These are phyloP conservation scores for Beauveria sp. DNA, from an alignment of 2,329 filamentous ascomycete species.

Conservation along the genomic window DNA sequence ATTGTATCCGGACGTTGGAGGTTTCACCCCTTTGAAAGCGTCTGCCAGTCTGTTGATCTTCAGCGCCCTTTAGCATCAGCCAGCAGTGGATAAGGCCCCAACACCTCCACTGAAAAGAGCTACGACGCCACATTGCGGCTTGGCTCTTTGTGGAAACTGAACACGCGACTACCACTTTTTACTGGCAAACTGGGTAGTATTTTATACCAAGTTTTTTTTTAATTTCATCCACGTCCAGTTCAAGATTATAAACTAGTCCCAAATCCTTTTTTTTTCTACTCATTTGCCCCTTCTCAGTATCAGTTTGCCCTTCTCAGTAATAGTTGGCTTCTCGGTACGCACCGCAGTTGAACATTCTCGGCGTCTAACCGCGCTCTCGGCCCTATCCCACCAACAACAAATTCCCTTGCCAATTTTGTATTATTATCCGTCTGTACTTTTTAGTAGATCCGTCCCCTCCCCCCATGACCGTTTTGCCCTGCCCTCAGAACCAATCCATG, in stretches of 20 bases:
- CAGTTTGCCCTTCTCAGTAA: no score
- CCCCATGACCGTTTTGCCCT: neutral
- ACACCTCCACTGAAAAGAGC: neutral
- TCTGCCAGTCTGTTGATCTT: neutral
- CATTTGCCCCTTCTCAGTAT: no score
- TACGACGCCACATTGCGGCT: neutral
- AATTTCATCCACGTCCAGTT: no score
- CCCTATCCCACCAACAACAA: neutral
- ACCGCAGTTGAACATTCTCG: neutral
- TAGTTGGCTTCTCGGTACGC: neutral
- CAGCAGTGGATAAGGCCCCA: neutral
- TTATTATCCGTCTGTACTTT: no score
- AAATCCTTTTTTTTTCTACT: no score
- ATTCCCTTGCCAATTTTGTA: no score
- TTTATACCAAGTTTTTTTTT: no score
- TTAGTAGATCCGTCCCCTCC: neutral
- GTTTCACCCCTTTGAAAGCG: no score
- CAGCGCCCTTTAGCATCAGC: neutral
- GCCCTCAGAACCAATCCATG: neutral
- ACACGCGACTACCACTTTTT: neutral
- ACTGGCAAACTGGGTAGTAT: neutral
- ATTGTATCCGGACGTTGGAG: no score
- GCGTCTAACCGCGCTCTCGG: neutral
- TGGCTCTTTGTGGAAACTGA: conserved; percentile 8
- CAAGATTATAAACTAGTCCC: no score